Evolutionary conservation across 1,284 basidiomycete genomes (phyloP), one percentile per base, ranked within the genome.

Genomic region (Tilletia horrida): DNA sequence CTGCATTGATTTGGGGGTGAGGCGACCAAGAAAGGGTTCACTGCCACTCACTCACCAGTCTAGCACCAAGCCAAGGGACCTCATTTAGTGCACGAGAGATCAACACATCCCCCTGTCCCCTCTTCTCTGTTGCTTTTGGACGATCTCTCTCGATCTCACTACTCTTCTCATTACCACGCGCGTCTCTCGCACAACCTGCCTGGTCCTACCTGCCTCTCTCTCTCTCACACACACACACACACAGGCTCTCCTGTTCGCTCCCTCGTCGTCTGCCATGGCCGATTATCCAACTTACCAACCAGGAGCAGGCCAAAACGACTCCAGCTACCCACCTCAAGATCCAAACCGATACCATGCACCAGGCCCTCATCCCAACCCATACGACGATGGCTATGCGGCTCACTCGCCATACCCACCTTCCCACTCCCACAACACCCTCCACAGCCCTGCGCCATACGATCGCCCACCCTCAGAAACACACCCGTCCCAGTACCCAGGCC

Each of bases 221-320:
- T 8, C 43, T 44, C 43, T 44, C 43, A 18, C 43, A 9, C 43
- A 44, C 45, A 18, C 45, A 48, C 45, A 3, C 45, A 48, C 7
- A 18, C 16, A 48, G 7, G 45, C 16, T 16, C 16, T 44, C 43
- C 43, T 9, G 9, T 44, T 44, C 43, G 43, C 43, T 44, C 43
- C 8, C 43, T 18, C 43, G 9, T 44, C 45, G 45, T 18, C 45
- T 48, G n/a, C 63, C 55, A 59, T 59, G 55, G 55, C 55, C 27
- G 55, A 29, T 40, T 76, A 76, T 47, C 74, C 74, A 2, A 74
- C 73, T 48, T 76, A 76, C 63, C 71, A 74, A 16, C 23, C 69
- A 29, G 74, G 74, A 25, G 35, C 35, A 11, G 71, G 72, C 35
- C 62, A 68, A 27, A 63, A 61, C 9, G 64, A 71, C 13, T 67